These are phyloP conservation scores for Leccinum ochraceum DNA, from an alignment of 768 basidiomycete species.

Conservation along the genomic window DNA sequence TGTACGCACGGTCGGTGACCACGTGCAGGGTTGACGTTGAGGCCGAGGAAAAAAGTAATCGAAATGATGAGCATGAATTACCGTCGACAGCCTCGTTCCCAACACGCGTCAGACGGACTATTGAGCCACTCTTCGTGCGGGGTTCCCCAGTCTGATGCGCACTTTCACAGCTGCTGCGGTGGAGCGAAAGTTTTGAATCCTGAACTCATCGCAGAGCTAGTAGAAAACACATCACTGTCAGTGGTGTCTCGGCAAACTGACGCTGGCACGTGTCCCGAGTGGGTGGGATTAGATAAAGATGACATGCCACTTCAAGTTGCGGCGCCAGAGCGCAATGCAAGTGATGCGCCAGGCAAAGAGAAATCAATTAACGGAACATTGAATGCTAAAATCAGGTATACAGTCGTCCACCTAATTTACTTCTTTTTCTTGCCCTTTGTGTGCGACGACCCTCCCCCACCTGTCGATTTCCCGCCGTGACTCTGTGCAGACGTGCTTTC, in stretches of 20 bases:
- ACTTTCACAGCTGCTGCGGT: background rate
- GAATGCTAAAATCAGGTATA: slow-evolving; percentile 15
- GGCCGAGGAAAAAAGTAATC: slow-evolving; percentile 24
- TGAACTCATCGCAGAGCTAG: slow-evolving; percentile 2
- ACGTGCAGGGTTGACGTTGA: slow-evolving; percentile 20
- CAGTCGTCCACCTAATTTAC: slow-evolving; percentile 39
- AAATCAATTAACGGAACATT: slow-evolving; percentile 27
- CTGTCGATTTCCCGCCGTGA: slow-evolving; percentile 36
- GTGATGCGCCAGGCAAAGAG: slow-evolving; percentile 17
- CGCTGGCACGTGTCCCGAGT: background rate
- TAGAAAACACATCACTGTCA: background rate
- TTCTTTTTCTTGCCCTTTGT: slow-evolving; percentile 71
- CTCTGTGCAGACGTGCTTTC: slow-evolving; percentile 24
- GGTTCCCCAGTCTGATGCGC: background rate
- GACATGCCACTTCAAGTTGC: slow-evolving; percentile 5
- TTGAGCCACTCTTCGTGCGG: slow-evolving; percentile 16
- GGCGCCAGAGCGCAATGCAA: slow-evolving; percentile 22
- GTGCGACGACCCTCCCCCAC: slow-evolving; percentile 38
- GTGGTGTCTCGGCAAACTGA: background rate
- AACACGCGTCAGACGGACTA: slow-evolving; percentile 28
- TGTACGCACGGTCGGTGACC: slow-evolving; percentile 14
- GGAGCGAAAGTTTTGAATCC: background rate
- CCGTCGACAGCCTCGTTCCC: slow-evolving; percentile 30
- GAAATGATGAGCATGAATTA: slow-evolving; percentile 25
- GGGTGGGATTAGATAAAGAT: slow-evolving; percentile 33